These are phyloP conservation scores for Cicer pinnatifidum DNA, from an alignment of 306 rosid genomes.

Conservation along the genomic window DNA sequence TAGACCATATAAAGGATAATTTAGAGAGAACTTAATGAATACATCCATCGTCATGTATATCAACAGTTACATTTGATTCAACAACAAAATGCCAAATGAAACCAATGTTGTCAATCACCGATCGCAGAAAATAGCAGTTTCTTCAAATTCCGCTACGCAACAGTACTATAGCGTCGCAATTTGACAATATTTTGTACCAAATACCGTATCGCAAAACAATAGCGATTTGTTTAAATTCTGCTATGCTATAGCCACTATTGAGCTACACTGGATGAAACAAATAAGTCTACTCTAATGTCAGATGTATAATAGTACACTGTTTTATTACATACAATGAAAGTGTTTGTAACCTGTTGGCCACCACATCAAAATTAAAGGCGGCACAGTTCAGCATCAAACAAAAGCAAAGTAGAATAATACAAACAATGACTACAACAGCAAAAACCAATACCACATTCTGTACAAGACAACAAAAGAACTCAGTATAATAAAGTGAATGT, in stretches of 20 bases:
- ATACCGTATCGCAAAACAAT: too few species aligned
- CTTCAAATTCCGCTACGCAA: too few species aligned
- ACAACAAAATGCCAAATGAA: conserved; percentile 39
- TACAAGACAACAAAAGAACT: not conserved
- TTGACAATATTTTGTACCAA: too few species aligned
- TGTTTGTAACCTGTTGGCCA: conserved; percentile 3
- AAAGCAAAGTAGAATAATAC: conserved; percentile 34
- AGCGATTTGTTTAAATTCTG: too few species aligned
- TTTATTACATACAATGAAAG: conserved; percentile 22
- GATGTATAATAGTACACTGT: not conserved
- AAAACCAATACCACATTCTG: conserved; percentile 10
- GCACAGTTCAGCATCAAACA: conserved; percentile 27
- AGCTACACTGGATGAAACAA: not conserved
- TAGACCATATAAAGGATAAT: conserved; percentile 22
- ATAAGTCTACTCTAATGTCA: not conserved
- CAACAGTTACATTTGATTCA: conserved; percentile 21
- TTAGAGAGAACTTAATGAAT: not conserved
- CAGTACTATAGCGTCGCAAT: too few species aligned
- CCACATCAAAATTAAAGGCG: conserved; percentile 22
- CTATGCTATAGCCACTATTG: too few species aligned
- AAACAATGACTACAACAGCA: conserved; percentile 19
- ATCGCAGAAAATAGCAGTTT: too few species aligned
- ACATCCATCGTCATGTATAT: conserved; percentile 25
- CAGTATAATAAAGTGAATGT: conserved; percentile 21
- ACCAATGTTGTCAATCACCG: not conserved